Evolutionary conservation across 306 rosid species (phyloP).

Genomic region (Mucuna pruriens): DNA sequence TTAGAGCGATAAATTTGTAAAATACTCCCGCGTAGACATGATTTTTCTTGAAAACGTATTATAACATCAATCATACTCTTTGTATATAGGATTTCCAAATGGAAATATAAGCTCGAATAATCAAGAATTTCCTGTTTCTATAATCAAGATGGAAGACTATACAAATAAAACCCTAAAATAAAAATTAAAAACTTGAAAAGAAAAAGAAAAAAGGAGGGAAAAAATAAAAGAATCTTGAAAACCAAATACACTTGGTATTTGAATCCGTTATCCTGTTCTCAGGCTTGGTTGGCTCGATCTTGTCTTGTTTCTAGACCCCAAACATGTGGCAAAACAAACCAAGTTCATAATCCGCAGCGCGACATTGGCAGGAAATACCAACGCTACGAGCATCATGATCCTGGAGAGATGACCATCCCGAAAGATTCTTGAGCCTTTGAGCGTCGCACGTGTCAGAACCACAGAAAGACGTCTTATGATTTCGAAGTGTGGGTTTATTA

Average conservation of each 20-base stretch:
- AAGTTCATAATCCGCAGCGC: slow-evolving; percentile 38
- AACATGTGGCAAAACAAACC: slow-evolving; percentile 27
- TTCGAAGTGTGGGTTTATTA: background rate
- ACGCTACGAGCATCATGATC: background rate
- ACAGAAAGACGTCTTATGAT: background rate
- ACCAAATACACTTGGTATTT: no score
- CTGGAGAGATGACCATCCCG: background rate
- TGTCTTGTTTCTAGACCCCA: background rate
- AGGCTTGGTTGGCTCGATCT: background rate
- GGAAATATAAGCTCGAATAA: no score
- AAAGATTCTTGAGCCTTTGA: background rate
- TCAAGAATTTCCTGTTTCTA: no score
- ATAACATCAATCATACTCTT: no score
- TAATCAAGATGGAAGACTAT: no score
- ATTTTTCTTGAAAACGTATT: no score
- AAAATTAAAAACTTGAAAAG: no score
- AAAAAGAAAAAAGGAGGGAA: no score
- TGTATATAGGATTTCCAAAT: no score
- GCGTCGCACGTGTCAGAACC: background rate
- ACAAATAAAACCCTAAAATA: background rate
- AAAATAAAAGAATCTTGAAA: background rate
- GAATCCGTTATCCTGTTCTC: background rate
- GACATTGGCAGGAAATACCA: slow-evolving; percentile 27
- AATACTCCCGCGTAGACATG: no score
- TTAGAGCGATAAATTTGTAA: no score